Percentiles rank a stretch among this genome's conserved stretches.
These are phyloP conservation scores for Calonectria naviculata DNA, from an alignment of 2,329 filamentous ascomycete species.

Conservation along the genomic window DNA sequence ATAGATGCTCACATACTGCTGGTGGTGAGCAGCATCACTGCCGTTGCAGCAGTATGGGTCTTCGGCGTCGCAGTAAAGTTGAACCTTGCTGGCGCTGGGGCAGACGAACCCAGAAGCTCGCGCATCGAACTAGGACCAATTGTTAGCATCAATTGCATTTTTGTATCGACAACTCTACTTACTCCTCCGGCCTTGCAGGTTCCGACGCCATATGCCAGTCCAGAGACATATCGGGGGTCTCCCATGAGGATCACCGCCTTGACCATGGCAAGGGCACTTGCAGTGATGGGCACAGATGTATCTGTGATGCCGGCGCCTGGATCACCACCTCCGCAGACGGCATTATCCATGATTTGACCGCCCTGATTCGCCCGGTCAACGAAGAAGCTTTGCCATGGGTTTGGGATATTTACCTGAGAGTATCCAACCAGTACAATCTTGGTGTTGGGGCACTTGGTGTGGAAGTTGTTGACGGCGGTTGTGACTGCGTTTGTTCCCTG, in stretches of 20 bases:
- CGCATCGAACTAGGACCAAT: slow-evolving; percentile 64
- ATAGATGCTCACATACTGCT: slow-evolving; percentile 73
- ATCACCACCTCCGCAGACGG: slow-evolving; percentile 69
- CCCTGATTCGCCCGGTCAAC: slow-evolving; percentile 51
- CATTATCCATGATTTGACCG: slow-evolving; percentile 73
- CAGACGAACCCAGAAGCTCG: slow-evolving; percentile 68
- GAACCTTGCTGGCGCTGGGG: slow-evolving; percentile 62
- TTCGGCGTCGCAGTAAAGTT: slow-evolving; percentile 72
- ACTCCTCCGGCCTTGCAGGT: slow-evolving; percentile 68
- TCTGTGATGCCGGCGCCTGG: slow-evolving; percentile 56
- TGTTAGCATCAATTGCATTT: background rate
- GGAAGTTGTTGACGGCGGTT: slow-evolving; percentile 68
- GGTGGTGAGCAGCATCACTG: slow-evolving; percentile 68
- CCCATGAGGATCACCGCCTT: slow-evolving; percentile 76
- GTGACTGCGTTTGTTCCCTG: slow-evolving; percentile 70
- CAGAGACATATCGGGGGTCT: slow-evolving; percentile 66
- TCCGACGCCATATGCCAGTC: slow-evolving; percentile 69
- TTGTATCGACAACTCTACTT: slow-evolving; percentile 43
- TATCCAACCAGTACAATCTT: slow-evolving; percentile 72
- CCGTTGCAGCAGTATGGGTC: slow-evolving; percentile 77
- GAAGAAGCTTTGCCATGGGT: accelerated
- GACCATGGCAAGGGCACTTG: slow-evolving; percentile 63
- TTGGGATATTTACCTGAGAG: slow-evolving; percentile 58
- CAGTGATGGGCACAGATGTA: slow-evolving; percentile 54
- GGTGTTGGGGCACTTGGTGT: slow-evolving; percentile 65